Base-by-base conservation (phyloP, 495 filamentous ascomycete genomes). In the Trichoderma virens region DNA sequence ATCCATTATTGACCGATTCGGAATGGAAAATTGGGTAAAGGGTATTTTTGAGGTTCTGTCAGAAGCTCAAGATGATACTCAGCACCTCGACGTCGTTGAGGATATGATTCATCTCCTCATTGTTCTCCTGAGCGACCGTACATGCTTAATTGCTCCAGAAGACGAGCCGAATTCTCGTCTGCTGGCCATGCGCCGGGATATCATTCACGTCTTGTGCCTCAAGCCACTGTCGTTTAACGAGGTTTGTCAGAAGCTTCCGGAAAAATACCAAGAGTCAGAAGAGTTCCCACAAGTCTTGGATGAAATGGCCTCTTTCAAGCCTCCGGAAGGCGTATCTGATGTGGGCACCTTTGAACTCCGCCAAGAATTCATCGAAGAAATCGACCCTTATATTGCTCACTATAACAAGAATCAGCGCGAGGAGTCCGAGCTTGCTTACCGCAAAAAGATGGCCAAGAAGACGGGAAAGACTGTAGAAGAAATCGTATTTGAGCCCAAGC, bases 361-460 rank as follows among this genome's bases (percentile, higher is more conserved):
- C 74, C 83, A 87, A 0, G 82, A 96, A 63, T 91, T 87, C 67
- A 80, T 96, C 31, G 88, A 90, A 62, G 82, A 95, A 30, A 84
- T 98, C 32, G 94, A 99, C 72, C 94, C 94, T 5, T 99, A 97
- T 70, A 91, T 91, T 68, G 88, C 92, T 16, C 90, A 97, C 68
- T 99, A 94, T 76, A 92, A 85, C 67, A 95, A 96, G 74, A 98
- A 98, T 72, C 95, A 98, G 73, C 88, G 94, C 30, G 94, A 99
- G 69, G 94, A 99, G 71, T 90, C 93, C 0, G 94, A 99, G 76
- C 88, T 81, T 63, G 88, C 90, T 20, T 97, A 92, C 74, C 89
- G 86, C 64, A 88, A 87, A 61, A 88, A 90, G 82, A 85, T 93
- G 77, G 88, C 91, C 9, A 93, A 95, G 76, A 90, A 89, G 77